phyloP scores from a whole-genome alignment of 2,329 filamentous ascomycete genomes.

The Penicillium griseofulvum region DNA sequence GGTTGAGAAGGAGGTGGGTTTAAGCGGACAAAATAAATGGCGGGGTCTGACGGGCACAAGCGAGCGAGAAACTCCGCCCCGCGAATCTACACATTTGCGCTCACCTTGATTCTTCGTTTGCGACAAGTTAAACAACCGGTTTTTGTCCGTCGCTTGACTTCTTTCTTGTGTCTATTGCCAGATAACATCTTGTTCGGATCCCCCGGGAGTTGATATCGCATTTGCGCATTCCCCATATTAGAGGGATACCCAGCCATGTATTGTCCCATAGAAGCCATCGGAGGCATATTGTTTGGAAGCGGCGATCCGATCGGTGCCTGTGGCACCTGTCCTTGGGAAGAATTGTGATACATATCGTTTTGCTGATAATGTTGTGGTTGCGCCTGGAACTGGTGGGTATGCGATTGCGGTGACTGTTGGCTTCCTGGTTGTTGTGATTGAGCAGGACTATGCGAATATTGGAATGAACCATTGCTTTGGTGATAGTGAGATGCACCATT shows the following conservation, averaged over 20 bases:
- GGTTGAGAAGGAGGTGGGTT: conserved; percentile 13
- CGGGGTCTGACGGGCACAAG: conserved; percentile 30
- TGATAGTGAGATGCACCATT: conserved; percentile 46
- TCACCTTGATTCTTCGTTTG: conserved; percentile 71
- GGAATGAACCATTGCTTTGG: conserved; percentile 41
- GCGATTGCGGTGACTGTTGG: conserved; percentile 34
- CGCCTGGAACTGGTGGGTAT: conserved; percentile 26
- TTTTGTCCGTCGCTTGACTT: conserved; percentile 73
- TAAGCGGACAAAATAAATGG: conserved; percentile 25
- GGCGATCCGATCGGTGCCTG: conserved; percentile 52
- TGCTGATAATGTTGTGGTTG: conserved; percentile 31
- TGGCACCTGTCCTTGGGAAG: conserved; percentile 32
- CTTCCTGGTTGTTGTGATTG: conserved; percentile 43
- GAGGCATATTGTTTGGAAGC: conserved; percentile 46
- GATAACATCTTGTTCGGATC: conserved; percentile 56
- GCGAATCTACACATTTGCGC: conserved; percentile 16
- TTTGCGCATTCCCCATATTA: conserved; percentile 43
- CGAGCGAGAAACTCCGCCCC: conserved; percentile 26
- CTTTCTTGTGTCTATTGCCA: conserved; percentile 64
- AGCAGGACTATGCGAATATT: conserved; percentile 20
- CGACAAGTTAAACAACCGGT: conserved; percentile 67
- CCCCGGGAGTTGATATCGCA: conserved; percentile 53
- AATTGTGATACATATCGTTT: conserved; percentile 36
- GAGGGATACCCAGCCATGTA: conserved; percentile 49
- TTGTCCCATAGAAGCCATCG: conserved; percentile 54